Evolutionary conservation across 805 yeast species (phyloP), one percentile per base, ranked within the genome.

Genomic region (Saccharomycodes ludwigii): DNA sequence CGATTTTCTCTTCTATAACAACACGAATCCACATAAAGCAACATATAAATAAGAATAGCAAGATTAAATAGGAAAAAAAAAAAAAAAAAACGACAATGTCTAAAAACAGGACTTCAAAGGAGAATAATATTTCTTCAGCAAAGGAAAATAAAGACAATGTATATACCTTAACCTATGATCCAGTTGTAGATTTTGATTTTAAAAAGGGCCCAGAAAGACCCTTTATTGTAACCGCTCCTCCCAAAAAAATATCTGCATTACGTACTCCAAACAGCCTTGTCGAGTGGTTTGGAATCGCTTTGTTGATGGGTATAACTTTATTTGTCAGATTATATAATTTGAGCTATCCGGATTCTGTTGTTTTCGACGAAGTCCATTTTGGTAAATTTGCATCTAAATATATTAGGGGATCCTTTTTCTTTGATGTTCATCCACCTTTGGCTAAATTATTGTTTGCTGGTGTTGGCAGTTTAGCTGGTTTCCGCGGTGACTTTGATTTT

Each of bases 361-460:
- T 88, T 9, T 82, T 82, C 42, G 95, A 85, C 54, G 98, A 88
- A 55, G 91, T 81, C 24, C 94, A 82, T 56, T 91, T 91, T 47
- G 98, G 98, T 35, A 93, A 93, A n/a, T 91, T 88, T 59, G 94
- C 95, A 20, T 68, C 77, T 36, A 75, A 81, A 56, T 91, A 85
- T 59, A 66, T 75, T 33, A 54, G 59, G 32, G 81, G 83, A 13
- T 54, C 55, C 12, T 78, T 63, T 48, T 79, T 78, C 54, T 65
- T 78, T 69, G 86, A 76, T 51, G 77, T 73, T 27, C 81, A 79
- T 48, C 93, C 94, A 6, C 94, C 94, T 4, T 62, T 81, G 42
- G 79, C 81, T 23, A 74, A 78, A 48, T 68, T 81, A 75, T 53
- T 81, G 29, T 79, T 66, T 55, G 91, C 86, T 3, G 79, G 76